Conservation (phyloP, 495 filamentous ascomycete species). For the Lindgomyces ingoldianus region DNA sequence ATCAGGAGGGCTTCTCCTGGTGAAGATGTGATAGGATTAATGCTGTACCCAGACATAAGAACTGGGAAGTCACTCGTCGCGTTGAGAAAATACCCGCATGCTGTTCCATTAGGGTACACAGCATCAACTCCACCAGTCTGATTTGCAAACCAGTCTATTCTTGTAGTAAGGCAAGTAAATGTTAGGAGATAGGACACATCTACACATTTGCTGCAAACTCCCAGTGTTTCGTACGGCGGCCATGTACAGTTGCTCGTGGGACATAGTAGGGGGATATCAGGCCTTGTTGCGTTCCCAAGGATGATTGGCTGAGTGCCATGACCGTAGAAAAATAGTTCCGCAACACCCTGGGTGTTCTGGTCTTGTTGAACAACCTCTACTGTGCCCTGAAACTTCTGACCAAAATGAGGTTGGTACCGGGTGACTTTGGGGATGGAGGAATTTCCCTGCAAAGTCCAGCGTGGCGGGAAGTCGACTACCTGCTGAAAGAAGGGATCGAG, state of each 20-base stretch:
- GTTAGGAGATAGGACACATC: constrained; percentile 15
- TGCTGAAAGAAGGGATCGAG: constrained; percentile 37
- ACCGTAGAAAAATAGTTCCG: constrained; percentile 14
- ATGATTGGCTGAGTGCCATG: constrained; percentile 14
- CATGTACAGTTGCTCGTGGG: constrained; percentile 35
- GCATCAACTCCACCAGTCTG: neutral
- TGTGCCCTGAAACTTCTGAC: neutral
- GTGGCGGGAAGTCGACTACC: constrained; percentile 27
- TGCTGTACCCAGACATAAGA: constrained; percentile 23
- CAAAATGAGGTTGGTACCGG: constrained; percentile 2
- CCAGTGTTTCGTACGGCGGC: constrained; percentile 26
- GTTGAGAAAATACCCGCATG: constrained; percentile 29
- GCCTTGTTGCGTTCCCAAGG: constrained; percentile 19
- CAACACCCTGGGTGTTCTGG: neutral
- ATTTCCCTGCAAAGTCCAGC: constrained; percentile 12
- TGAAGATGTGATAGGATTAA: neutral
- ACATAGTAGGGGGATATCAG: constrained; percentile 22
- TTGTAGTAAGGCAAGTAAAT: constrained; percentile 1
- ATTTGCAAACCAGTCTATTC: constrained; percentile 8
- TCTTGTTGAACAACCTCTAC: neutral
- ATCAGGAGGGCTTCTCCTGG: constrained; percentile 14
- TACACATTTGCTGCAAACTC: constrained; percentile 19
- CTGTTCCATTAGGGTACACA: constrained; percentile 19
- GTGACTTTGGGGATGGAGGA: constrained; percentile 10
- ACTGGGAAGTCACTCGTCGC: constrained; percentile 16